phyloP scores from a whole-genome alignment of 306 rosid genomes.

The Gastrolobium villosum region DNA sequence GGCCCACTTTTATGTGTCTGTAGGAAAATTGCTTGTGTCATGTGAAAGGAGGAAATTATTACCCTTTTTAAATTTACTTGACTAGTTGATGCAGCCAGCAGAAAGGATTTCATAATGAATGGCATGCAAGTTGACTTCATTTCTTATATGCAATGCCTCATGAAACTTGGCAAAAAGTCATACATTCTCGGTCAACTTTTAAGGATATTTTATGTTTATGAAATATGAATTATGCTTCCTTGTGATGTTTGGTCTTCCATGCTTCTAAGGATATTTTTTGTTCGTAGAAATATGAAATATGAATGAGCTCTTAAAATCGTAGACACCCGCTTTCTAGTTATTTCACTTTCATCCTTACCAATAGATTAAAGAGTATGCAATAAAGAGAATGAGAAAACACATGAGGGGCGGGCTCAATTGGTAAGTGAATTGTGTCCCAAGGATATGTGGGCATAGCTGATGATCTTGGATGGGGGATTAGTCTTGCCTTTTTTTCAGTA shows the following conservation, averaged over 20 bases:
- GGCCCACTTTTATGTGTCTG: too few species aligned
- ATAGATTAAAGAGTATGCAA: not conserved
- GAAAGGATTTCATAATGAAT: not conserved
- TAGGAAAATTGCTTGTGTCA: too few species aligned
- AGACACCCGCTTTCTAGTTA: not conserved
- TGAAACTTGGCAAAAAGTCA: not conserved
- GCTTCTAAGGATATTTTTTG: not conserved
- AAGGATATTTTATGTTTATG: not conserved
- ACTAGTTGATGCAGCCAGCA: not conserved
- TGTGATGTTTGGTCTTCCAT: constrained; percentile 41
- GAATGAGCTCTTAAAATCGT: too few species aligned
- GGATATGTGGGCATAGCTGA: too few species aligned
- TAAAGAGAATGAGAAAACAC: not conserved
- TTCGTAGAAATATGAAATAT: too few species aligned
- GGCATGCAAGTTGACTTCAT: constrained; percentile 39
- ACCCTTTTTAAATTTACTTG: constrained; percentile 24
- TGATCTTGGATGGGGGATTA: too few species aligned
- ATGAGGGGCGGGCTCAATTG: not conserved
- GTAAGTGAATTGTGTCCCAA: not conserved
- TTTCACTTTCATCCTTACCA: constrained; percentile 1
- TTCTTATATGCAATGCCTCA: not conserved
- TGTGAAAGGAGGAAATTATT: too few species aligned
- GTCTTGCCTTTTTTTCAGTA: too few species aligned
- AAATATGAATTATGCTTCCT: not conserved
- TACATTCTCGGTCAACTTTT: not conserved